Base-by-base conservation (phyloP, 768 basidiomycete species). In the Hydnomerulius pinastri region DNA sequence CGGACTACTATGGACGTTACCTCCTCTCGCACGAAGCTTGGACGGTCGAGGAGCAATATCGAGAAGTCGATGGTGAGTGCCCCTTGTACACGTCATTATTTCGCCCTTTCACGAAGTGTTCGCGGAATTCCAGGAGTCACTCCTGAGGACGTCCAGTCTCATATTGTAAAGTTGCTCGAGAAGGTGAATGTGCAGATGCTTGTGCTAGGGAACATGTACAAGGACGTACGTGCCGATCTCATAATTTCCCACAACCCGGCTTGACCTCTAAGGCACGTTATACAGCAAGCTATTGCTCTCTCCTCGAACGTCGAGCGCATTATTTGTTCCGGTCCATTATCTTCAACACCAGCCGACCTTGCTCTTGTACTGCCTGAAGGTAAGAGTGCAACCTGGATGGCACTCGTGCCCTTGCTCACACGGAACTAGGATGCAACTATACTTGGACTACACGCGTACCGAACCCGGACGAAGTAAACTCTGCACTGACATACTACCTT, bases 381-480 rank as follows among this genome's bases (percentile, higher is more conserved):
- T 87, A 66, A 50, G 75, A n/a, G 13, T 50, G 29, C 11, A 44
- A 21, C 1, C 8, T 28, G 21, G 24, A 13, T 17, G 9, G 11
- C 43, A 8, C 33, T 33, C 23, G 13, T 35, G 28, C 30, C 53
- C 32, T 32, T 48, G 39, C 35, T 62, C 28, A 69, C 46, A 18
- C 44, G 53, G 1, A 41, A 21, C 10, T 61, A 94, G 93, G 78
- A 5, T 85, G 81, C 38, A 87, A 93, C 62, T 78, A 77, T 58
- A 75, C 86, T 46, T 87, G 83, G 77, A 74, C 81, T 6, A 61
- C 79, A 2, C 75, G 77, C 2, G 81, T 96, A 21, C 83, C 85
- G 4, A 98, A 98, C 66, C 78, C 83, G 2, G 84, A 90, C 58
- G 88, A 99, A 69, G 74, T 86, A 42, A 99, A 98, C 71, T 91